Evolutionary conservation across 2,329 filamentous ascomycete species (phyloP), one percentile per base, ranked within the genome.

Genomic region (Bipolaris zeicola): DNA sequence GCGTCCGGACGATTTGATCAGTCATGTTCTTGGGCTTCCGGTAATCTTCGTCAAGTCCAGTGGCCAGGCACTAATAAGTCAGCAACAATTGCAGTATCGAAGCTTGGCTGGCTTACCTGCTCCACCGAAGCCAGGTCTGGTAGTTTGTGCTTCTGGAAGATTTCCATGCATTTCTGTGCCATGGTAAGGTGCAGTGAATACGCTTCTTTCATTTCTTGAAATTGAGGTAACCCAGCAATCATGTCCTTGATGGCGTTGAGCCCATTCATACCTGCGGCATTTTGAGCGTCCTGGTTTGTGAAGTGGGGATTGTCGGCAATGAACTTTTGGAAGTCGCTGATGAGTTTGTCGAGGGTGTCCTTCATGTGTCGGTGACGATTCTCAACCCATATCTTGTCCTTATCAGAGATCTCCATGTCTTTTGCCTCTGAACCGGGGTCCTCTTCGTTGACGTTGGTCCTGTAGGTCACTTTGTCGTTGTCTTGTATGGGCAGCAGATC

Each of bases 291-390:
- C 71, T 87, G 83, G 61, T 95, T 88, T 11, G 91, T 91, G 70
- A 98, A 98, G 71, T 98, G 91, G 13, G 93, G 90, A 72, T 99
- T 96, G 58, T 95, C 88, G 41, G 89, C 87, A 68, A 96, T 85
- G 78, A 99, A 99, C 71, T 88, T 93, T 68, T 92, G 88, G 71
- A 99, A 98, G 73, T 98, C 94, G 54, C 87, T 85, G 82, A 94
- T 95, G 58, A 99, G 82, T 76, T 94, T 96, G 71, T 94, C 91
- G 67, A 98, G 93, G 3, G 95, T 95, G 74, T 98, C 93, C 75
- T 96, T 96, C 95, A 99, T 99, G 77, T 99, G 95, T 50, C 87
- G 85, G 77, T 99, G 95, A 52, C 95, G 85, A 71, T 96, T 96
- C 58, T 95, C 91, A 22, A 96, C 88, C 95, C 95, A 99, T 44